Evolutionary conservation across 179 eudicot genomes (phyloP), one percentile per base, ranked within the genome.

Genomic region (Beta corolliflora): DNA sequence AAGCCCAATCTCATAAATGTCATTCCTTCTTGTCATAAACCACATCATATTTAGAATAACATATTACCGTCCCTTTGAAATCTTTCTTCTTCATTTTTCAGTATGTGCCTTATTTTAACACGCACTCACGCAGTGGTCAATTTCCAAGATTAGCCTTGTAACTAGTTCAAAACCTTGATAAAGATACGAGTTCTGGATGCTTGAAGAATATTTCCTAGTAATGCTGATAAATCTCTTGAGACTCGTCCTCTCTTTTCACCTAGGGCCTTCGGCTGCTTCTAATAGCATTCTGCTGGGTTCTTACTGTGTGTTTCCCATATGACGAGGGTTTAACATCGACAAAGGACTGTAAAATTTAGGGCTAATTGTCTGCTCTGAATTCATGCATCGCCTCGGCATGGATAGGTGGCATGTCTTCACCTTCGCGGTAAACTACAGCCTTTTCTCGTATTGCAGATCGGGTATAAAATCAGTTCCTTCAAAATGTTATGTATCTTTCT

Each of bases 11-110:
- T 63, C 3, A 55, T 73, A 58, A 55, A 63, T 65, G 78, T 72
- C 36, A 54, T 65, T 73, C 81, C 19, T 77, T 77, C 45, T n/a
- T n/a, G 71, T 61, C 44, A 29, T 25, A 48, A 52, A 44, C 60
- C 16, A 21, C 21, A 29, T 70, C 23, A 36, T 11, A 60, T 54
- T 64, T 54, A 70, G 52, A 7, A 73, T 64, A 48, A 50, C 45
- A n/a, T 36, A 36, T 36, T 36, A 36, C 41, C 41, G 41, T 44
- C 55, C 23, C 2, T 56, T 21, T 7, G 48, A 29, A 50, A 13
- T 48, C 53, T 48, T 48, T 48, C 53, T 46, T 46, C 50, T 48
- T 9, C 25, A 25, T 64, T 3, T 21, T 65, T 41, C 18, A 65
- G 44, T 11, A 31, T 65, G 45, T 16, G 2, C 16, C 18, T 11